Evolutionary conservation across 2,329 filamentous ascomycete genomes (phyloP).

Genomic region (Fusarium napiforme): DNA sequence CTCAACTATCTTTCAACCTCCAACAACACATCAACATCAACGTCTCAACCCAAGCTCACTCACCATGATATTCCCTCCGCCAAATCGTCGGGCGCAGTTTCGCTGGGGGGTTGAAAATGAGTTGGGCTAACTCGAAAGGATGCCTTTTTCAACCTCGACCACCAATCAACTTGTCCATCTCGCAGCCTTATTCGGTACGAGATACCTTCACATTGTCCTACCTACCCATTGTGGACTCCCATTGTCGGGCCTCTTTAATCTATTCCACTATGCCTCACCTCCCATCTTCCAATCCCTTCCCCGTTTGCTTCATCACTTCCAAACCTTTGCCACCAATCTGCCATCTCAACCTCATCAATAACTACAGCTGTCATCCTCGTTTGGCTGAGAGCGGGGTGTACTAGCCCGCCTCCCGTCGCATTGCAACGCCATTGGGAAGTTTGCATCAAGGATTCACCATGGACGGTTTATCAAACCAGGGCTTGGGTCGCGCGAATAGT

Average conservation of each 20-base stretch:
- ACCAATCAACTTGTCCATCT: constrained; percentile 25
- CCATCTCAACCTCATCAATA: constrained; percentile 2
- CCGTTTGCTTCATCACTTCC: constrained; percentile 8
- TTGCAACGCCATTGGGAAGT: constrained; percentile 26
- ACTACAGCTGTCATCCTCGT: constrained; percentile 18
- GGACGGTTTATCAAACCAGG: not conserved
- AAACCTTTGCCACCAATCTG: constrained; percentile 9
- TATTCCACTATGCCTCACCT: constrained; percentile 10
- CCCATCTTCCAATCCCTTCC: constrained; percentile 1
- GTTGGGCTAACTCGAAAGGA: constrained; percentile 17
- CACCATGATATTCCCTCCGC: constrained; percentile 2
- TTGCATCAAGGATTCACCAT: constrained; percentile 13
- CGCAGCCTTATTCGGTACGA: constrained; percentile 29
- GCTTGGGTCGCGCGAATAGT: not conserved
- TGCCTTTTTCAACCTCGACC: constrained; percentile 30
- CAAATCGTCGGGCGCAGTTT: not conserved
- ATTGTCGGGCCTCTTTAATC: constrained; percentile 13
- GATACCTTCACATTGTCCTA: constrained; percentile 21
- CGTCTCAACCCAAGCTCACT: not conserved
- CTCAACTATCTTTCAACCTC: constrained; percentile 7
- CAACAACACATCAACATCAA: not conserved
- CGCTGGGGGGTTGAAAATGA: constrained; percentile 34
- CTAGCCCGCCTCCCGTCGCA: constrained; percentile 18
- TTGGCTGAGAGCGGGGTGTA: constrained; percentile 23
- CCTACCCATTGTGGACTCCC: constrained; percentile 7